Evolutionary conservation across 306 rosid genomes (phyloP).

Genomic region (Leucaena leucocephala): DNA sequence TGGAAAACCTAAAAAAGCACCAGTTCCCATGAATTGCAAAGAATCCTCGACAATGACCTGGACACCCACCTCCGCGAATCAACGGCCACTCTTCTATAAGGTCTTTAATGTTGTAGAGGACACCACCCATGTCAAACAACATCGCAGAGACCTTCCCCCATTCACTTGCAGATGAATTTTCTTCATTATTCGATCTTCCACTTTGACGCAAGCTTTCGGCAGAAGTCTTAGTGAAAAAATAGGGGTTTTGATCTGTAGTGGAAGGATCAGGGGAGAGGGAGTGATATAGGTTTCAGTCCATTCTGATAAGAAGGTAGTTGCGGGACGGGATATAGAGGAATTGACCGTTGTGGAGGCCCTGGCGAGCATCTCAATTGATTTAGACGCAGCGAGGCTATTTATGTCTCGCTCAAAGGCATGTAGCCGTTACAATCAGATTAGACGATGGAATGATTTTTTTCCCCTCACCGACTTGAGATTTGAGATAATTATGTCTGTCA

Average conservation of each 20-base stretch:
- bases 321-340: constrained; percentile 43
- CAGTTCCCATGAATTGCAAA: constrained; percentile 90
- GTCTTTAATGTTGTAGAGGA: constrained; percentile 86
- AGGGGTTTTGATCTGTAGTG: constrained; percentile 48
- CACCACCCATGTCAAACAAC: constrained; percentile 97
- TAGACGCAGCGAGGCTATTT: too few relatives aligned
- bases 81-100: constrained; percentile 77
- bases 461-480: too few relatives aligned
- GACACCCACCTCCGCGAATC: constrained; percentile 90
- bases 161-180: constrained; percentile 43
- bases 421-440: too few relatives aligned
- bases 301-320: constrained; percentile 39
- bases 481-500: too few relatives aligned
- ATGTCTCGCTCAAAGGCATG: neutral
- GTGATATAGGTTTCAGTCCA: constrained; percentile 42
- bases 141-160: constrained; percentile 96
- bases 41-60: constrained; percentile 81
- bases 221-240: constrained; percentile 41
- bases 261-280: constrained; percentile 44
- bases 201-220: constrained; percentile 62
- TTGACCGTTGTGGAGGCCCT: constrained; percentile 47
- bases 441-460: too few relatives aligned
- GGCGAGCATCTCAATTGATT: neutral
- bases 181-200: constrained; percentile 54
- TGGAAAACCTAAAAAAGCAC: constrained; percentile 34